Conservation (phyloP, 140 eudicot genomes). For the Stevia rebaudiana region DNA sequence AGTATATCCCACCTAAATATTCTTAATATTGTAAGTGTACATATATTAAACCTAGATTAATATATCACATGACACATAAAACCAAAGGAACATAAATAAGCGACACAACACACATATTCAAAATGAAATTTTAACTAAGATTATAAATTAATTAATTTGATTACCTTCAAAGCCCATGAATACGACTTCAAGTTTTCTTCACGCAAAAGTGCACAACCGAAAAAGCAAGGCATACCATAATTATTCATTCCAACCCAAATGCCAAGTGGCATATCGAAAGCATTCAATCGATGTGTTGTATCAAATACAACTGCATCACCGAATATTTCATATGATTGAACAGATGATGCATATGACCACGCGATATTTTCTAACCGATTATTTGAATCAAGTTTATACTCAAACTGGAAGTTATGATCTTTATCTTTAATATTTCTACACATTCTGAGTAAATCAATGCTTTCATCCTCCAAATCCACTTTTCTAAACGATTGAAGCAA, state of each 20-base stretch:
- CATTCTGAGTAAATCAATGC: constrained; percentile 81
- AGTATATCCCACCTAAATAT: not conserved
- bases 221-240: constrained; percentile 98
- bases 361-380: constrained; percentile 84
- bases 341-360: constrained; percentile 95
- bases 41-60: not conserved
- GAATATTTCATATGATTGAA: constrained; percentile 76
- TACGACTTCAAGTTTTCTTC: constrained; percentile 84
- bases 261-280: constrained; percentile 97
- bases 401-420: constrained; percentile 82
- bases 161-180: constrained; percentile 98
- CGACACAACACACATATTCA: not conserved
- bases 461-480: constrained; percentile 89
- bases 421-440: constrained; percentile 90
- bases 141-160: not conserved
- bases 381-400: constrained; percentile 62
- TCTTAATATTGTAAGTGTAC: not conserved
- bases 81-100: not conserved
- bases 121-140: not conserved
- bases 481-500: constrained; percentile 91
- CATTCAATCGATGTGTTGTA: constrained; percentile 94
- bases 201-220: constrained; percentile 89
- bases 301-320: constrained; percentile 96
- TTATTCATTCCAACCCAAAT: constrained; percentile 98
- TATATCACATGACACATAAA: not conserved